Conservation (phyloP, 495 filamentous ascomycete genomes). For the Penicillium verhagenii region DNA sequence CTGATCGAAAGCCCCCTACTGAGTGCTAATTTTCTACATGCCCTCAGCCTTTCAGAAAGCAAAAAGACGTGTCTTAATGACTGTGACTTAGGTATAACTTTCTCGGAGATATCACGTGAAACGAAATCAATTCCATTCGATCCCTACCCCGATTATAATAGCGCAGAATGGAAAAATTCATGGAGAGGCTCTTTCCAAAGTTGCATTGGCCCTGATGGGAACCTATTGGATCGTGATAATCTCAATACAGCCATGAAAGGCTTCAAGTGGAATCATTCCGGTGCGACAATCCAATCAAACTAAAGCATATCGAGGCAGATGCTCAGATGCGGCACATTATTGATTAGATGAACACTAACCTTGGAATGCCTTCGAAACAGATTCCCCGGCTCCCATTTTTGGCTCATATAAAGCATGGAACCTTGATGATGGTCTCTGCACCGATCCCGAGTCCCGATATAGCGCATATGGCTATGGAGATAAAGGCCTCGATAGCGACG, state of each 20-base stretch:
- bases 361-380: neutral
- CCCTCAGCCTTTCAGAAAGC: no score
- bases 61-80: no score
- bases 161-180: constrained; percentile 31
- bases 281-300: neutral
- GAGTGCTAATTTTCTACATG: no score
- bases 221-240: constrained; percentile 37
- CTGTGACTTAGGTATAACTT: no score
- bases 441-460: constrained; percentile 48
- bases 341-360: neutral
- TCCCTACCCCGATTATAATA: constrained; percentile 50
- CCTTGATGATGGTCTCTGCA: constrained; percentile 40
- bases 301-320: no score
- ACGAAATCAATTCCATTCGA: constrained; percentile 29
- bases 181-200: constrained; percentile 37
- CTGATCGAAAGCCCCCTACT: no score
- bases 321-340: no score
- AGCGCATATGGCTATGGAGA: constrained; percentile 46
- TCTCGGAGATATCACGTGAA: no score
- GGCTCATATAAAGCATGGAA: constrained; percentile 44
- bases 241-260: constrained; percentile 21
- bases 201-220: constrained; percentile 44
- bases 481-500: no score
- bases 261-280: constrained; percentile 8
- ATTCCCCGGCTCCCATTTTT: constrained; percentile 36